These are phyloP conservation scores for Exophiala dermatitidis DNA, from an alignment of 2,329 filamentous ascomycete genomes.

Conservation along the genomic window DNA sequence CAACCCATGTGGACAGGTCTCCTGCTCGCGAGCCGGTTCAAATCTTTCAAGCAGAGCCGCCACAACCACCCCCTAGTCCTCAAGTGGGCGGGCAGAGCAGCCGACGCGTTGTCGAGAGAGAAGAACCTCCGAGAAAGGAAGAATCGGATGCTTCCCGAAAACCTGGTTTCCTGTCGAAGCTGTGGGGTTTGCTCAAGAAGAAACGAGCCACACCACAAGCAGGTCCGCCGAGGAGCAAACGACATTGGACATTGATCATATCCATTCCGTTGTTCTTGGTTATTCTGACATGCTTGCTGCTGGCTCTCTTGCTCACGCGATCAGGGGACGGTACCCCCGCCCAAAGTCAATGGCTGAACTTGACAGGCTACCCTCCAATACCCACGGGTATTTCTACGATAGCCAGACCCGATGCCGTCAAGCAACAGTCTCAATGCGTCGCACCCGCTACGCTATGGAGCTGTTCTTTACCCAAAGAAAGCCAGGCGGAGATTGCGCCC, in stretches of 20 bases:
- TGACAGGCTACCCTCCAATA: slow-evolving; percentile 80
- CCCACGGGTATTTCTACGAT: slow-evolving; percentile 77
- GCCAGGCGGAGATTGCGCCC: slow-evolving; percentile 57
- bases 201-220: neutral
- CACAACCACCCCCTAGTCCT: neutral
- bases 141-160: slow-evolving; percentile 58
- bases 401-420: slow-evolving; percentile 60
- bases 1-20: slow-evolving; percentile 24
- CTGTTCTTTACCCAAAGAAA: slow-evolving; percentile 72
- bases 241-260: slow-evolving; percentile 46
- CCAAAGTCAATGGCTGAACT: slow-evolving; percentile 65
- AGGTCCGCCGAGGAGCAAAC: slow-evolving; percentile 40
- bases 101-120: neutral
- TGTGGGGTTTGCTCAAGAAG: slow-evolving; percentile 9
- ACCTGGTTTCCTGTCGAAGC: slow-evolving; percentile 6
- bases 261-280: slow-evolving; percentile 47
- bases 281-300: slow-evolving; percentile 42
- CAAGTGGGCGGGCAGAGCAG: neutral
- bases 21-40: neutral
- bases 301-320: slow-evolving; percentile 52
- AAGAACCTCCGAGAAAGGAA: neutral
- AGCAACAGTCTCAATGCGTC: slow-evolving; percentile 62
- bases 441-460: slow-evolving; percentile 72
- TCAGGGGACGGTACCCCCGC: slow-evolving; percentile 38
- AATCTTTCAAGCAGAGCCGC: neutral